Base-by-base conservation (phyloP, 441 rosid genomes). In the Geranium incanum region DNA sequence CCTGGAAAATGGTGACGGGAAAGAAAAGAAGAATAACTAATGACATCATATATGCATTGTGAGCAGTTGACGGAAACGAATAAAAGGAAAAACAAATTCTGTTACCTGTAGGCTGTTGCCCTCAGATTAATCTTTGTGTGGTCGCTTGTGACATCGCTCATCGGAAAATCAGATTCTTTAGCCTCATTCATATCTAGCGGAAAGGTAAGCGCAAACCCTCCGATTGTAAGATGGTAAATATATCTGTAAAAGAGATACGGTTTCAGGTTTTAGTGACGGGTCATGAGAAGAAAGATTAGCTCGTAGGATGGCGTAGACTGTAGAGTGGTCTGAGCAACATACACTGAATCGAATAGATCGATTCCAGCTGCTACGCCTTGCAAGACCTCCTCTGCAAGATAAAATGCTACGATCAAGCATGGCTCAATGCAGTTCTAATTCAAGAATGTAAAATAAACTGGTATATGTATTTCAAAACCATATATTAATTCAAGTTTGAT, bases 351-450 rank as follows among this genome's bases (percentile, higher is more conserved):
- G 73, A 87, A 87, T 70, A 89, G 84, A 74, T 89, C 92, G 43
- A 87, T 77, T 71, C 95, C 95, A 0, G 89, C 86, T 68, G 92
- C 89, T 81, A 89, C 81, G 16, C 89, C 92, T 82, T 87, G 85
- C 78, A 89, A 81, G 70, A 89, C 82, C 82, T 89, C 95, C 84
- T 89, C 95, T 89, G 84, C 63, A 64, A 75, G 70, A 78, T 45
- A 36, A 69, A 36, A 39, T 5, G 16, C 33, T 28, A 28, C 33
- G 33, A 28, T 28, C 33, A 28, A 28, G 16, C 21, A 52, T 52
- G 15, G 59, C 18, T 52, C 59, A 19, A 19, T 18, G 65, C 28
- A 60, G 33, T 6, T 18, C 7, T 28, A 23, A 62, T 36, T 21
- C 66, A 8, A 62, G 66, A 62, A 62, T 11, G 1, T 18, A 55